These are phyloP conservation scores for Triticum dicoccoides DNA, from an alignment of 176 grass and related monocot species.

Conservation along the genomic window DNA sequence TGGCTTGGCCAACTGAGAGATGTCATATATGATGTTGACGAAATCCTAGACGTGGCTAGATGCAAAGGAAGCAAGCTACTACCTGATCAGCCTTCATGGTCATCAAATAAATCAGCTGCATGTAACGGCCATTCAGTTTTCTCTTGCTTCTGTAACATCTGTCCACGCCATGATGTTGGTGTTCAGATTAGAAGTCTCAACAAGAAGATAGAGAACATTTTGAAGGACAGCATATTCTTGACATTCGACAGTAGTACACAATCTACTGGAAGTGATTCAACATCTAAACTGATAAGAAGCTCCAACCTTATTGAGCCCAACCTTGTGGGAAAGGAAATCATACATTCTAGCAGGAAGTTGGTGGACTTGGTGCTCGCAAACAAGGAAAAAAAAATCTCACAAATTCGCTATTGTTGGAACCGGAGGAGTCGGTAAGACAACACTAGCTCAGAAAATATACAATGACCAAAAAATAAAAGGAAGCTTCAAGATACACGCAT, in stretches of 20 bases:
- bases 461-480: too few species aligned
- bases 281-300: neutral
- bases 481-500: too few species aligned
- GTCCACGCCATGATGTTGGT: neutral
- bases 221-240: neutral
- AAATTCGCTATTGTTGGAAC: neutral
- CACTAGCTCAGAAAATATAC: neutral
- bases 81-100: neutral
- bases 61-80: neutral
- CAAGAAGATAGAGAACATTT: neutral
- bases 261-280: neutral
- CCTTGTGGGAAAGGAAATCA: constrained; percentile 25
- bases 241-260: neutral
- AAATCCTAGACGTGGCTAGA: constrained; percentile 33
- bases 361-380: neutral
- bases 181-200: neutral
- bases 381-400: neutral
- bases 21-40: constrained; percentile 44
- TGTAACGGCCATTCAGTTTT: neutral
- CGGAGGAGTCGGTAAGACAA: neutral
- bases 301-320: constrained; percentile 12
- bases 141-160: neutral
- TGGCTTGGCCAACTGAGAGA: constrained; percentile 39
- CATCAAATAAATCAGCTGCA: neutral
- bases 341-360: neutral